Percentiles rank a stretch among this genome's conserved stretches.
Evolutionary conservation across 176 grass and related monocot species (phyloP).

Genomic region (Ensete ventricosum): DNA sequence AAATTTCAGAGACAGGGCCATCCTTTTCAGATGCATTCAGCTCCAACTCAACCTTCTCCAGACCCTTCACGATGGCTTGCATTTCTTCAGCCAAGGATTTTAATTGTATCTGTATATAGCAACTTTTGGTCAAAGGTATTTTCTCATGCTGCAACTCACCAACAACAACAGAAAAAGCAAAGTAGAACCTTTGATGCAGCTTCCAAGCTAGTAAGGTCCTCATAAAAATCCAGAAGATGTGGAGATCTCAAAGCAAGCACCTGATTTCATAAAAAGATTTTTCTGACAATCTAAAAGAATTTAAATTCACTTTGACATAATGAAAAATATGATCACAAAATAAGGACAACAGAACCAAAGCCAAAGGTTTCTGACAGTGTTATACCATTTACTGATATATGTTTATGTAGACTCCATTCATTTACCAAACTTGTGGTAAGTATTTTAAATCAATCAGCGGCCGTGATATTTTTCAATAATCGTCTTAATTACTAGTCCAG

Average conservation of each 20-base stretch:
- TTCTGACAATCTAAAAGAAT: not conserved
- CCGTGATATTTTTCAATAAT: not conserved
- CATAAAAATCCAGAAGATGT: conserved; percentile 73
- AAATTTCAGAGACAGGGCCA: conserved; percentile 85
- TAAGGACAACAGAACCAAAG: not conserved
- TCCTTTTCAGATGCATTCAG: conserved; percentile 92
- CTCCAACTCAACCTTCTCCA: conserved; percentile 80
- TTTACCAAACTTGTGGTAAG: too few species aligned
- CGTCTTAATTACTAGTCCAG: not conserved
- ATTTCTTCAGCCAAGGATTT: conserved; percentile 99
- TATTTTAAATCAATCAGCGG: too few species aligned
- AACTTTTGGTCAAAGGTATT: conserved; percentile 14
- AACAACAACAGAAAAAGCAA: conserved; percentile 14
- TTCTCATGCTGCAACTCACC: conserved; percentile 19
- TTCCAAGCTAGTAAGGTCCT: conserved; percentile 78
- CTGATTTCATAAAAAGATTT: conserved; percentile 23
- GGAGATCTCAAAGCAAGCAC: conserved; percentile 74
- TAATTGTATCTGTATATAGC: conserved; percentile 72
- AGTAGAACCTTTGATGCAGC: conserved; percentile 85
- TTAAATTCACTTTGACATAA: too few species aligned
- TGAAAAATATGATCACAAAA: not conserved
- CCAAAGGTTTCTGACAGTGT: not conserved
- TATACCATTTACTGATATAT: too few species aligned
- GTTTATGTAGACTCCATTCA: too few species aligned
- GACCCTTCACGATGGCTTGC: conserved; percentile 88